Conservation (phyloP, 371 early-diverging fungal species). For the Mucor mucedo region DNA sequence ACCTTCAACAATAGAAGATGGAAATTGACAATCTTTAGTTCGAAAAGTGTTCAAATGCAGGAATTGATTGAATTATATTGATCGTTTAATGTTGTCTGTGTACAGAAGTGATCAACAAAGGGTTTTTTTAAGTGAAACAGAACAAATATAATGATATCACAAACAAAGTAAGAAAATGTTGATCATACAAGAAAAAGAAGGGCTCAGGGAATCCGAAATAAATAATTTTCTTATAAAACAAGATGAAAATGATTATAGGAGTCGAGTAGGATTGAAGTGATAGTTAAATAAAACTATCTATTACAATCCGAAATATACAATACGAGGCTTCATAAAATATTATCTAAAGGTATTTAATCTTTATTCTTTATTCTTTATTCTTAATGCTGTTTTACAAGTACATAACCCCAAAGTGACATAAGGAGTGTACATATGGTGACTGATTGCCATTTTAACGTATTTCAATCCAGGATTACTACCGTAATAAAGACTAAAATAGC, state of each 20-base stretch:
- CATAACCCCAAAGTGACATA: too few relatives aligned
- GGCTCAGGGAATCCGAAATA: not conserved
- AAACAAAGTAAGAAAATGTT: constrained; percentile 8
- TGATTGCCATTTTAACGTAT: too few relatives aligned
- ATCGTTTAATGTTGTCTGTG: not conserved
- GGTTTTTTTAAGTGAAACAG: not conserved
- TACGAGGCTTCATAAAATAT: not conserved
- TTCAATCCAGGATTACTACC: not conserved
- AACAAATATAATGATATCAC: not conserved
- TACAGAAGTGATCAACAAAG: constrained; percentile 7
- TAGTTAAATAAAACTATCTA: not conserved
- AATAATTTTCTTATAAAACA: not conserved
- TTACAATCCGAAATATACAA: too few relatives aligned
- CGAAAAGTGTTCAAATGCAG: too few relatives aligned
- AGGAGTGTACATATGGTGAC: too few relatives aligned
- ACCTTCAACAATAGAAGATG: not conserved
- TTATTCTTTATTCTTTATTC: too few relatives aligned
- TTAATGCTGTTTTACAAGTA: too few relatives aligned
- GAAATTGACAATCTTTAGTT: too few relatives aligned
- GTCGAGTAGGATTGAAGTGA: not conserved
- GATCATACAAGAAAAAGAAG: constrained; percentile 11
- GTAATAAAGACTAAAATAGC: not conserved
- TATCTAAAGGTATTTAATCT: not conserved
- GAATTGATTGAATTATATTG: not conserved
- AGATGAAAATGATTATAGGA: not conserved